Conservation (phyloP, 1,139 yeast species). For the Kurtzmaniella natalensis region DNA sequence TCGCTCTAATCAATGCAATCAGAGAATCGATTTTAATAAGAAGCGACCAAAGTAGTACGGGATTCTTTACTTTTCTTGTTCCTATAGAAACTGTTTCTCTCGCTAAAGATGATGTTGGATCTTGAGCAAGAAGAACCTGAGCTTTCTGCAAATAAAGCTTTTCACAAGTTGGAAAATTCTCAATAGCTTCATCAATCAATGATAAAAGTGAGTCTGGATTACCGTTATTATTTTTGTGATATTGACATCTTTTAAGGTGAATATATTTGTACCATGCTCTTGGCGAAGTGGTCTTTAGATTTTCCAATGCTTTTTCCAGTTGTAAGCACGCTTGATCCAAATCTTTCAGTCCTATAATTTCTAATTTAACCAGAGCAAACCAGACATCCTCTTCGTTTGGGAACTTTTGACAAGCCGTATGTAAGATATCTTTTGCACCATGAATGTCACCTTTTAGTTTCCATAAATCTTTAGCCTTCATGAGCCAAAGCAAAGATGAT, state of each 20-base stretch:
- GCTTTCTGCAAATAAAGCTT: constrained; percentile 58
- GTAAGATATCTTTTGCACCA: constrained; percentile 52
- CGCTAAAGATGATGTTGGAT: constrained; percentile 31
- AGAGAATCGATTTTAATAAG: constrained; percentile 36
- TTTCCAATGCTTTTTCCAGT: constrained; percentile 14
- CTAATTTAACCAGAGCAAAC: constrained; percentile 69
- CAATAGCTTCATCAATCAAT: constrained; percentile 37
- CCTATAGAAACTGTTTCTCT: constrained; percentile 48
- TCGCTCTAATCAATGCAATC: constrained; percentile 44
- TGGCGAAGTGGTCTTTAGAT: constrained; percentile 32
- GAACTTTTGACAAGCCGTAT: constrained; percentile 35
- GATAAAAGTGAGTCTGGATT: constrained; percentile 33
- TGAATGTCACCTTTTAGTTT: constrained; percentile 38
- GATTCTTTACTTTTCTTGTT: constrained; percentile 41
- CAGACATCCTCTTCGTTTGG: constrained; percentile 55
- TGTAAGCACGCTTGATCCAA: not conserved
- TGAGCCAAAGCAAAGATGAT: constrained; percentile 50
- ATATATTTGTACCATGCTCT: constrained; percentile 65
- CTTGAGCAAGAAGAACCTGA: constrained; percentile 40
- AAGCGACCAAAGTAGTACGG: constrained; percentile 51
- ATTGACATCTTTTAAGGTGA: constrained; percentile 29
- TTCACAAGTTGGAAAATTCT: constrained; percentile 39
- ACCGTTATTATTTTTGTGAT: constrained; percentile 8
- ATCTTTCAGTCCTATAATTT: constrained; percentile 24
- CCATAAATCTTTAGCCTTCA: constrained; percentile 67